A percentile compares a stretch with the other conserved stretches of the same genome.
Evolutionary conservation across 139 green algal genomes (phyloP).

Genomic region (Coelastrella sp.): DNA sequence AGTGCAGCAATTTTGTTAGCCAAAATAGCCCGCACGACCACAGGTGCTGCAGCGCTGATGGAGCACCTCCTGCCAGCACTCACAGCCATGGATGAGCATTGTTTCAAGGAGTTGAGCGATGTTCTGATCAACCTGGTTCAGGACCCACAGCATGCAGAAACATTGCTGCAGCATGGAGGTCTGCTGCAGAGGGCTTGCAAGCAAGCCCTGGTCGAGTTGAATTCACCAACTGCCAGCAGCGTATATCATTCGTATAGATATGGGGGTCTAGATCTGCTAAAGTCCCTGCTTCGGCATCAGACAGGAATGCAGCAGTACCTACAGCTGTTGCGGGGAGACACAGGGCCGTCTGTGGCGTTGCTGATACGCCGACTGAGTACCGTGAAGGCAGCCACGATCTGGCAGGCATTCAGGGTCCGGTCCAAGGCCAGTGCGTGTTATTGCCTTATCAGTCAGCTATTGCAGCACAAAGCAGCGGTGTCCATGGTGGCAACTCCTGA

Average conservation of each 20-base stretch:
- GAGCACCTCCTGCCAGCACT: not conserved
- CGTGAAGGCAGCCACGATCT: no score
- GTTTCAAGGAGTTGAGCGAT: not conserved
- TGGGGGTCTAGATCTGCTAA: no score
- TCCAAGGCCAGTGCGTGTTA: not conserved
- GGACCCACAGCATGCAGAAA: not conserved
- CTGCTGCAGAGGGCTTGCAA: not conserved
- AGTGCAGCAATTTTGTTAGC: not conserved
- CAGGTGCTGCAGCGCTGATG: not conserved
- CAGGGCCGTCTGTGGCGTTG: no score
- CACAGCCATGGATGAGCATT: not conserved
- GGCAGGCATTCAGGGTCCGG: not conserved
- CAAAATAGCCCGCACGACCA: not conserved
- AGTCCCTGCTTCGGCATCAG: no score
- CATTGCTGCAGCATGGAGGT: not conserved
- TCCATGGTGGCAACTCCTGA: not conserved
- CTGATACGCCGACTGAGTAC: no score
- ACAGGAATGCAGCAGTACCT: no score
- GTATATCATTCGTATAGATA: no score
- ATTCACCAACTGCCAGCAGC: not conserved
- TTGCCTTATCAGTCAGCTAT: not conserved
- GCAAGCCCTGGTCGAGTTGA: not conserved
- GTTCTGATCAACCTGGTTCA: not conserved
- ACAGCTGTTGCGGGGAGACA: no score
- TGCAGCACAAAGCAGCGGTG: not conserved